A percentile compares a stretch with the other conserved stretches of the same genome.
Evolutionary conservation across 345 rosid species (phyloP).

Genomic region (Boechera stricta): DNA sequence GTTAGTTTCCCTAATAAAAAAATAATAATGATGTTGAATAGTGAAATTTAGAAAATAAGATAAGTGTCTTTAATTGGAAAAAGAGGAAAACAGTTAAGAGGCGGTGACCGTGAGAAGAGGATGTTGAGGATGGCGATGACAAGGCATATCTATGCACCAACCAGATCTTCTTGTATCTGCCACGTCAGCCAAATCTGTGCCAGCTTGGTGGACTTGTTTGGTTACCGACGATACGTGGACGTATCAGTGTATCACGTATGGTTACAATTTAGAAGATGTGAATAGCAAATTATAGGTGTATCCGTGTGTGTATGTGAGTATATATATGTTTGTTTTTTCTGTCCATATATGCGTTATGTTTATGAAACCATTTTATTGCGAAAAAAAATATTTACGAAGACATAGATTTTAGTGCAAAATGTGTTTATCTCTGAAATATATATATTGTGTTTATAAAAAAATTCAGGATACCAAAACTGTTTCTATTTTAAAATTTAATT

Average conservation of each 20-base stretch:
- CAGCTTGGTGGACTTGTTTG: conserved; percentile 35
- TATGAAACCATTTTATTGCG: neutral
- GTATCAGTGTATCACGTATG: neutral
- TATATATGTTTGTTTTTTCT: neutral
- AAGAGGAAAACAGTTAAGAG: conserved; percentile 33
- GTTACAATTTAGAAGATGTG: neutral
- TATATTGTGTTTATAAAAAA: no score
- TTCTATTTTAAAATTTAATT: no score
- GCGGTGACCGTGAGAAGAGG: conserved; percentile 19
- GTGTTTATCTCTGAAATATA: no score
- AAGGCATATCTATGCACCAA: conserved; percentile 42
- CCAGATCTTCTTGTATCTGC: conserved; percentile 37
- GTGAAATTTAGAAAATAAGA: neutral
- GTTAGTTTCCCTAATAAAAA: conserved; percentile 13
- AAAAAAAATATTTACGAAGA: no score
- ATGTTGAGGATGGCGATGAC: conserved; percentile 23
- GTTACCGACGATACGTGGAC: conserved; percentile 41
- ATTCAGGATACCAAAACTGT: no score
- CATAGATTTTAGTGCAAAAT: no score
- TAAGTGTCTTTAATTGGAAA: neutral
- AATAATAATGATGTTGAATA: neutral
- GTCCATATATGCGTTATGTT: neutral
- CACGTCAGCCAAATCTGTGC: conserved; percentile 29
- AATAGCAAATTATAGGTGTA: neutral
- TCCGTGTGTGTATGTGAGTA: neutral